Evolutionary conservation across 345 rosid species (phyloP).

Genomic region (Euphorbia peplus): DNA sequence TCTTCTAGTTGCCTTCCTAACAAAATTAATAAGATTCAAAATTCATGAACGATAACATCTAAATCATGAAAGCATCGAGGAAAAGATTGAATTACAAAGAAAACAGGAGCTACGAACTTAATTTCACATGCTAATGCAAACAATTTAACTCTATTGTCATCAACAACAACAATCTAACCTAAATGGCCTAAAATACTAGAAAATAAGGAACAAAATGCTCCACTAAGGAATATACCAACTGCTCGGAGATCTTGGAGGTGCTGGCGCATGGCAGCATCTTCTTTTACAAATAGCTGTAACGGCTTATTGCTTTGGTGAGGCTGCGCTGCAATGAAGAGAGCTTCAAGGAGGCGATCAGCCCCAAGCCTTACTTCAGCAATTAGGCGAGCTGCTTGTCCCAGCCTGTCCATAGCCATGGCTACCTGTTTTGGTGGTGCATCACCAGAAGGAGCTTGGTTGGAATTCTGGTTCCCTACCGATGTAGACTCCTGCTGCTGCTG

Average conservation of each 20-base stretch:
- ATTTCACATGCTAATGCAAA: neutral
- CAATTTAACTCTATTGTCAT: neutral
- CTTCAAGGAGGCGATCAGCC: slow-evolving; percentile 91
- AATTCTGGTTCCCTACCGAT: slow-evolving; percentile 23
- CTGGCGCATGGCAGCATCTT: slow-evolving; percentile 84
- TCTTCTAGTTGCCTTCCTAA: slow-evolving; percentile 86
- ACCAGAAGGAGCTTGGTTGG: slow-evolving; percentile 27
- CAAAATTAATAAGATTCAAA: slow-evolving; percentile 11
- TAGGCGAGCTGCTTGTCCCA: slow-evolving; percentile 76
- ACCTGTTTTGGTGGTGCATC: slow-evolving; percentile 99
- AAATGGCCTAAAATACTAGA: neutral
- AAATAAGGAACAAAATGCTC: neutral
- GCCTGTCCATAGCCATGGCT: slow-evolving; percentile 88
- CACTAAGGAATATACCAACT: slow-evolving; percentile 37
- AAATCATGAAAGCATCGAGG: neutral
- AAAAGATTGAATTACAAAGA: neutral
- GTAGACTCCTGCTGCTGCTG: slow-evolving; percentile 27
- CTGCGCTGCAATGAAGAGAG: slow-evolving; percentile 55
- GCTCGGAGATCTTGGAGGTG: slow-evolving; percentile 77
- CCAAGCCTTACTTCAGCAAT: slow-evolving; percentile 88
- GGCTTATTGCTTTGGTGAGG: slow-evolving; percentile 72
- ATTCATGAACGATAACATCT: neutral
- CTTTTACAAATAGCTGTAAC: slow-evolving; percentile 52
- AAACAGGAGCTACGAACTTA: neutral
- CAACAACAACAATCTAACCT: neutral